phyloP scores from a whole-genome alignment of 2,329 filamentous ascomycete genomes.

The Trichophyton schoenleinii region DNA sequence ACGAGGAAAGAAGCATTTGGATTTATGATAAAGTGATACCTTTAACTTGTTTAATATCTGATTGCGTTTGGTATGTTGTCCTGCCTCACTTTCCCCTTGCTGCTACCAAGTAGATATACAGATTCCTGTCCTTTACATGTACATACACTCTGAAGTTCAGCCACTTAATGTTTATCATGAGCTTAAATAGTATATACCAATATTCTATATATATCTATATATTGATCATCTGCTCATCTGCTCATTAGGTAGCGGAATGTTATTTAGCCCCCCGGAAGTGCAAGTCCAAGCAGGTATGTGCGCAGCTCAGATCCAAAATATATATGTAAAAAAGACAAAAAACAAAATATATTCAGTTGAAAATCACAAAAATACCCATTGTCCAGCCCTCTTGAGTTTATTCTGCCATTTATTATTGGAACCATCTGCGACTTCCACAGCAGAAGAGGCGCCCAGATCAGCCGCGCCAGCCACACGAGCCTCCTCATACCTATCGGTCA shows the following conservation, averaged over 20 bases:
- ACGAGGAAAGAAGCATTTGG: conserved; percentile 3
- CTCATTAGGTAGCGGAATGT: background rate
- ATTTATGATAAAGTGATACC: conserved; percentile 2
- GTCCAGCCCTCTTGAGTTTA: conserved; percentile 23
- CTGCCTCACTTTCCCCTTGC: background rate
- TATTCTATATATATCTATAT: background rate
- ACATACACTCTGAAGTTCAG: background rate
- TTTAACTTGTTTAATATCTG: conserved; percentile 1
- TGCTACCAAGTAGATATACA: background rate
- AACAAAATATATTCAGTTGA: background rate
- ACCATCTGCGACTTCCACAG: background rate
- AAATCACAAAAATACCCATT: conserved; percentile 29
- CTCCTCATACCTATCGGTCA: conserved; percentile 34
- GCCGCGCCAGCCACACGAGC: background rate
- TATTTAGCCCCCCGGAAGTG: background rate
- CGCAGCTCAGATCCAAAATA: background rate
- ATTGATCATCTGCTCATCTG: background rate
- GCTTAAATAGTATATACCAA: background rate
- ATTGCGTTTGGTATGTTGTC: background rate
- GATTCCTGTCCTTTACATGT: background rate
- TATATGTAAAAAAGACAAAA: conserved; percentile 1
- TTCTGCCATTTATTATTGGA: conserved; percentile 10
- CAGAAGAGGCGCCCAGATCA: background rate
- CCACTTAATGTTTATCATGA: background rate
- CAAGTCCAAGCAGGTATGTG: background rate